phyloP scores from a whole-genome alignment of 2,329 filamentous ascomycete genomes.

The Venturiaceae sp. region DNA sequence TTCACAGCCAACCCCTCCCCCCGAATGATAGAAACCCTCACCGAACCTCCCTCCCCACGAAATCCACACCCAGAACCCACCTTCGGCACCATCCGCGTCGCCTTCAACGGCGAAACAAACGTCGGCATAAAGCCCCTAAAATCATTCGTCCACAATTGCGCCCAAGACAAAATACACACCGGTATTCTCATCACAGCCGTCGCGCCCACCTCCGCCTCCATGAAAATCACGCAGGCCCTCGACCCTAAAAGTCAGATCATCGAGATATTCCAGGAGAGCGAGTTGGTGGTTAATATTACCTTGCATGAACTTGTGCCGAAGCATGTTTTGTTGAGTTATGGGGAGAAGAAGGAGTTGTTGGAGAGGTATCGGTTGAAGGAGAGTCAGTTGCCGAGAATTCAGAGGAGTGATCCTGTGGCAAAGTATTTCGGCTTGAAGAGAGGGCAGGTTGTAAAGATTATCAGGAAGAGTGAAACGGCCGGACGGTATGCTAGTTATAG shows the following conservation, averaged over 20 bases:
- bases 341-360: conserved; percentile 80
- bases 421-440: conserved; percentile 83
- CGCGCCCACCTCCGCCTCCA: conserved; percentile 73
- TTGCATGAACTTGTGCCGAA: conserved; percentile 94
- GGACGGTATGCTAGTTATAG: conserved; percentile 89
- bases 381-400: conserved; percentile 87
- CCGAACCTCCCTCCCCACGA: conserved; percentile 55
- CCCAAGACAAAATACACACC: conserved; percentile 67
- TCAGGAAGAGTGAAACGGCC: conserved; percentile 88
- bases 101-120: conserved; percentile 72
- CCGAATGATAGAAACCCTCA: conserved; percentile 77
- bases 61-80: conserved; percentile 60
- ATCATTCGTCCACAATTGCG: conserved; percentile 74
- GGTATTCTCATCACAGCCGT: conserved; percentile 84
- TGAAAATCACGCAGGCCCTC: conserved; percentile 74
- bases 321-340: conserved; percentile 79
- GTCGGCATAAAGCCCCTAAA: conserved; percentile 92
- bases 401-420: conserved; percentile 85
- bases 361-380: conserved; percentile 93
- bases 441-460: conserved; percentile 97
- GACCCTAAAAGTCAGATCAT: conserved; percentile 59
- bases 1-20: conserved; percentile 81
- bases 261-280: conserved; percentile 92
- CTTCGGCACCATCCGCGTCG: conserved; percentile 84
- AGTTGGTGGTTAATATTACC: conserved; percentile 95